Conservation (phyloP, 2,329 filamentous ascomycete genomes). For the Camillea tinctor region DNA sequence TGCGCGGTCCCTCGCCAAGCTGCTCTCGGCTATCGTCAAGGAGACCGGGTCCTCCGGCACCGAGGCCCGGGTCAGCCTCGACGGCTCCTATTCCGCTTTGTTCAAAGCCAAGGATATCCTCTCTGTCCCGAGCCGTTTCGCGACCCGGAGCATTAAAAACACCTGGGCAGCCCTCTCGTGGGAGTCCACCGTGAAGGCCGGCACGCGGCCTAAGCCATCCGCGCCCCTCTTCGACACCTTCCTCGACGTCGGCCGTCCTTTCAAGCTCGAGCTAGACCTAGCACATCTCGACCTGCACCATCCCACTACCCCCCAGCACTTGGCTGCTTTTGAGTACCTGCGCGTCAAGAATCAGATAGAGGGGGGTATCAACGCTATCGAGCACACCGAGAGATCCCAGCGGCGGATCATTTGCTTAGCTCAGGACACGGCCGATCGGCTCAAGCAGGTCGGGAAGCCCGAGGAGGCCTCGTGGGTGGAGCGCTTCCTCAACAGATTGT, state of each 20-base stretch:
- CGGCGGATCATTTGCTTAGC: constrained; percentile 21
- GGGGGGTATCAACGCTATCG: constrained; percentile 2
- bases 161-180: constrained; percentile 51
- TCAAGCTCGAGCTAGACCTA: constrained; percentile 42
- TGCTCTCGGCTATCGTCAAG: constrained; percentile 42
- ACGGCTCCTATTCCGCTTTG: constrained; percentile 49
- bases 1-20: constrained; percentile 33
- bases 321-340: constrained; percentile 48
- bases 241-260: constrained; percentile 43
- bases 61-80: constrained; percentile 39
- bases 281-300: constrained; percentile 57
- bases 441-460: constrained; percentile 23
- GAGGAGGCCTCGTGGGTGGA: constrained; percentile 28
- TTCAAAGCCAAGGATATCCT: constrained; percentile 46
- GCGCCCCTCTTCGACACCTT: constrained; percentile 53
- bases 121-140: constrained; percentile 33
- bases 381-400: background rate
- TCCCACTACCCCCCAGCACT: constrained; percentile 48
- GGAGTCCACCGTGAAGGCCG: constrained; percentile 51
- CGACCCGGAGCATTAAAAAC: constrained; percentile 37
- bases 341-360: constrained; percentile 12
- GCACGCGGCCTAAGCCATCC: constrained; percentile 44
- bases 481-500: constrained; percentile 18
- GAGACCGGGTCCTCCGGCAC: constrained; percentile 29
- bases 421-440: constrained; percentile 24